Evolutionary conservation across 73 alveolate genomes (phyloP).

Genomic region (Diophrys appendiculata): DNA sequence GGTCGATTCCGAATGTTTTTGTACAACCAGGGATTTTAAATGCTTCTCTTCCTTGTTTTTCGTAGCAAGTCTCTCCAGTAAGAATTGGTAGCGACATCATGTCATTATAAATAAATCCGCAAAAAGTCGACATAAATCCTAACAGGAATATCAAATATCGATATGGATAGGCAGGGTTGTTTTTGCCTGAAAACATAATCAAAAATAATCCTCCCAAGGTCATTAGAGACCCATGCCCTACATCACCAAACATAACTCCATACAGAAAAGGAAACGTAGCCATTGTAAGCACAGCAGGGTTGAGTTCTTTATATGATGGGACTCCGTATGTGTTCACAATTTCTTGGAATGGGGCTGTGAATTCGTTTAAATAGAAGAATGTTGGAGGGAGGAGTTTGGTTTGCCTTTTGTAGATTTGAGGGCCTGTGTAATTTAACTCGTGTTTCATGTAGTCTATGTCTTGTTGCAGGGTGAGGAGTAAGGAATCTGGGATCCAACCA

Average conservation of each 20-base stretch:
- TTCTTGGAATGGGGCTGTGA: conserved; percentile 80
- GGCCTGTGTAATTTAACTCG: conserved; percentile 31
- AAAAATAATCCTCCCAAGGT: conserved; percentile 63
- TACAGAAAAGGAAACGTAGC: conserved; percentile 90
- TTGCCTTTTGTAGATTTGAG: conserved; percentile 31
- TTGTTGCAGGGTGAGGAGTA: background rate
- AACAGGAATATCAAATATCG: conserved; percentile 85
- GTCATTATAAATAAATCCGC: conserved; percentile 93
- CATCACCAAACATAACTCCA: conserved; percentile 97
- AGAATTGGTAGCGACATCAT: conserved; percentile 81
- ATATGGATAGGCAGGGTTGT: conserved; percentile 12
- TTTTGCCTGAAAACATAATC: conserved; percentile 12
- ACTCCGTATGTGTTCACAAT: conserved; percentile 92
- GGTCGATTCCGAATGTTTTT: conserved; percentile 96
- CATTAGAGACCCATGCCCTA: conserved; percentile 88
- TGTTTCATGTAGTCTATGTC: conserved; percentile 22
- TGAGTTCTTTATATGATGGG: conserved; percentile 87
- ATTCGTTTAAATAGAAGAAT: conserved; percentile 75
- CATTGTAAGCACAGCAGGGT: conserved; percentile 88
- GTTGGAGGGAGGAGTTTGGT: conserved; percentile 74
- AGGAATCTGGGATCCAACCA: conserved; percentile 73
- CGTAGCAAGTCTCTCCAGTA: conserved; percentile 64
- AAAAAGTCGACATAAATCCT: conserved; percentile 84
- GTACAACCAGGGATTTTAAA: conserved; percentile 54
- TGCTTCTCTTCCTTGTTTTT: conserved; percentile 23